phyloP scores from a whole-genome alignment of 1,139 yeast species.

The Debaryomyces sp. region DNA sequence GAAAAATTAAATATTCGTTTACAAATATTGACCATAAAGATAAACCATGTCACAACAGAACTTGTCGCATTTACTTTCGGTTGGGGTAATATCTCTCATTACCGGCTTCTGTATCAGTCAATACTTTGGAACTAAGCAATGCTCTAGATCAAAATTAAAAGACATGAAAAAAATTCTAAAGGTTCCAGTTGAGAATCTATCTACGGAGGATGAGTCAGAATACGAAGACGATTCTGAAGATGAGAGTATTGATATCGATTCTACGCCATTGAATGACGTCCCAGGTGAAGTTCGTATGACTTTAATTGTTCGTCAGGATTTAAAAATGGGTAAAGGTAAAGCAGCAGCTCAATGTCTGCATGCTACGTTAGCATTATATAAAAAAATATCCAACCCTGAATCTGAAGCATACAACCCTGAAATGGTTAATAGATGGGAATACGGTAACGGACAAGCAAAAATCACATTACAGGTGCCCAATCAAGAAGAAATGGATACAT shows the following conservation, averaged over 20 bases:
- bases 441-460: conserved; percentile 86
- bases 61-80: conserved; percentile 20
- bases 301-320: conserved; percentile 81
- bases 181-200: background rate
- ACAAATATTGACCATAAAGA: background rate
- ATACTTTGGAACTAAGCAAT: background rate
- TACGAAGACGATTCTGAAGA: conserved; percentile 48
- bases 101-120: conserved; percentile 10
- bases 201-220: conserved; percentile 29
- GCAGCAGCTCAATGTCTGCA: conserved; percentile 98
- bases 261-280: conserved; percentile 57
- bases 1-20: background rate
- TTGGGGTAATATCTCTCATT: conserved; percentile 20
- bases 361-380: conserved; percentile 92
- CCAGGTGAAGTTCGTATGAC: conserved; percentile 90
- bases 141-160: background rate
- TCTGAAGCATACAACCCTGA: conserved; percentile 59
- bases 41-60: conserved; percentile 10
- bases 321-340: conserved; percentile 93
- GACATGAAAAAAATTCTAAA: background rate
- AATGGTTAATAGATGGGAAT: conserved; percentile 77
- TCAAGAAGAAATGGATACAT: conserved; percentile 73
- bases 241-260: conserved; percentile 55
- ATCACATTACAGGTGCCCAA: conserved; percentile 79
- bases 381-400: conserved; percentile 59